These are phyloP conservation scores for Yamadazyma atmosphaerica DNA, from an alignment of 1,139 yeast species.

Conservation along the genomic window DNA sequence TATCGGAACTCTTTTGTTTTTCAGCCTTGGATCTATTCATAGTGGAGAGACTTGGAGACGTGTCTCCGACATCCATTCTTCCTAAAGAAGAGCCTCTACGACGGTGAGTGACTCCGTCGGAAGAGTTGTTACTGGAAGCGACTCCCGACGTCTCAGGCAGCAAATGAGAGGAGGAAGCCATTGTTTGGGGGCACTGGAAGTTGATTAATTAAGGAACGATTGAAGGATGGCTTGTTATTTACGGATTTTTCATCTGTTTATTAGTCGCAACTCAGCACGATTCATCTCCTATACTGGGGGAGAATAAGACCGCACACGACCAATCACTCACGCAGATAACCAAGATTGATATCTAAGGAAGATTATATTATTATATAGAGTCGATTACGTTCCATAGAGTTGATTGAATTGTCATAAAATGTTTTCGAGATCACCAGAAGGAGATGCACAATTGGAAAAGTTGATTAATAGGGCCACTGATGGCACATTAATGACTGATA, in stretches of 20 bases:
- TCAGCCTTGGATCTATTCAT: slow-evolving; percentile 41
- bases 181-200: background rate
- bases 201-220: background rate
- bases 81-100: slow-evolving; percentile 60
- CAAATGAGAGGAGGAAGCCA: slow-evolving; percentile 1
- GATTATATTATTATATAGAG: too few relatives aligned
- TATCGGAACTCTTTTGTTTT: slow-evolving; percentile 32
- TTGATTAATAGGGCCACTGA: slow-evolving; percentile 62
- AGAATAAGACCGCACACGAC: too few relatives aligned
- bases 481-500: slow-evolving; percentile 75
- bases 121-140: background rate
- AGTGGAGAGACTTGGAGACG: slow-evolving; percentile 51
- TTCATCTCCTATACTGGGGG: too few relatives aligned
- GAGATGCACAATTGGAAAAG: slow-evolving; percentile 10
- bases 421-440: slow-evolving; percentile 2
- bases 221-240: too few relatives aligned
- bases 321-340: background rate
- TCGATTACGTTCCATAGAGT: too few relatives aligned
- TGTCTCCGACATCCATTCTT: slow-evolving; percentile 56
- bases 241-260: too few relatives aligned
- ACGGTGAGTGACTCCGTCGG: slow-evolving; percentile 19
- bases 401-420: too few relatives aligned
- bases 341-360: background rate
- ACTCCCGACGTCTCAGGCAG: background rate
- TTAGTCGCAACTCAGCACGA: too few relatives aligned